A percentile compares a stretch with the other conserved stretches of the same genome.
Conservation (phyloP, 495 filamentous ascomycete genomes). For the Platismatia glauca region DNA sequence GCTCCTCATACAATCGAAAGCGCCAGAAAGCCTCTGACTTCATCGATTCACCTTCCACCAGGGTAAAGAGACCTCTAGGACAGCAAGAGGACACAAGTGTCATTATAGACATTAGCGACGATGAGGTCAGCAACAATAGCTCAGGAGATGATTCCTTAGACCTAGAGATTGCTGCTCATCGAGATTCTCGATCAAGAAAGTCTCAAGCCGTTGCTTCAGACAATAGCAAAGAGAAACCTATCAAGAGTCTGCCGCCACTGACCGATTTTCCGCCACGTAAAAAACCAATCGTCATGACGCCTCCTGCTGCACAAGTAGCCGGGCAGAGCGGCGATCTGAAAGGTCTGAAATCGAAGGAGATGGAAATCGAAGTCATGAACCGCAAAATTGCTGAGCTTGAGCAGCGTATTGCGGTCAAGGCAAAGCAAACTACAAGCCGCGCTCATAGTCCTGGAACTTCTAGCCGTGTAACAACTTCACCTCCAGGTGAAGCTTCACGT, state of each 20-base stretch:
- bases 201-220: not conserved
- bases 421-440: constrained; percentile 38
- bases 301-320: constrained; percentile 27
- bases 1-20: constrained; percentile 39
- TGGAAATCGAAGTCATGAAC: constrained; percentile 65
- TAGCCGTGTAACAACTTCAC: constrained; percentile 20
- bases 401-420: constrained; percentile 46
- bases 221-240: constrained; percentile 15
- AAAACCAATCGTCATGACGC: constrained; percentile 33
- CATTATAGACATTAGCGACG: constrained; percentile 71
- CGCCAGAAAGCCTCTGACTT: constrained; percentile 84
- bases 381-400: constrained; percentile 70
- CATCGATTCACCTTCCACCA: constrained; percentile 40
- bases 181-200: constrained; percentile 23
- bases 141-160: constrained; percentile 30
- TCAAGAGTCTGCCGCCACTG: constrained; percentile 40
- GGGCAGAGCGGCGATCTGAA: constrained; percentile 36
- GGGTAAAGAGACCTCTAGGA: constrained; percentile 57
- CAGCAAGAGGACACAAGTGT: constrained; percentile 32
- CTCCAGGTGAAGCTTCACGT: not conserved
- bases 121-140: constrained; percentile 41
- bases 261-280: constrained; percentile 31
- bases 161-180: constrained; percentile 38
- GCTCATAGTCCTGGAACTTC: constrained; percentile 32
- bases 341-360: constrained; percentile 54